Percentiles rank a stretch among this genome's conserved stretches.
Evolutionary conservation across 1,284 basidiomycete genomes (phyloP).

Genomic region (Filobasidium uniguttulatum): DNA sequence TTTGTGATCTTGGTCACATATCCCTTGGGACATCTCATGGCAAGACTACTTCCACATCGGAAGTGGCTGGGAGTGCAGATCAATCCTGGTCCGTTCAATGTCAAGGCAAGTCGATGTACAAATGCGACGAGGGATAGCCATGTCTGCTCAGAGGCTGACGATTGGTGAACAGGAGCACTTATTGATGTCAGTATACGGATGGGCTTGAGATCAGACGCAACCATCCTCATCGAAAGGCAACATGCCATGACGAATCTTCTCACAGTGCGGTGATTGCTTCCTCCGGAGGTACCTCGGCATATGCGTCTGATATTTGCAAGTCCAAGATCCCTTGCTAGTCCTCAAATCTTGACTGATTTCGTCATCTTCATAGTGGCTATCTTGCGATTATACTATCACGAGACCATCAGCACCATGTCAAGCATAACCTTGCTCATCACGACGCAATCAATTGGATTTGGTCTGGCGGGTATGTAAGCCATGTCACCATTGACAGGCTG

Average conservation of each 20-base stretch:
- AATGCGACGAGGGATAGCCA: not conserved
- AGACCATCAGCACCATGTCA: conserved; percentile 29
- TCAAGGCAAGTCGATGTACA: conserved; percentile 28
- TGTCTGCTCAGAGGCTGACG: not conserved
- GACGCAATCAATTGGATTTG: conserved; percentile 45
- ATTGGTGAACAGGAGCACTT: conserved; percentile 17
- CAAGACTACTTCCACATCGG: conserved; percentile 31
- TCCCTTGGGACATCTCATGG: conserved; percentile 37
- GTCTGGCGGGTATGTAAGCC: conserved; percentile 36
- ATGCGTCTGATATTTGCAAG: conserved; percentile 35
- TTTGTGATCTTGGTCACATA: conserved; percentile 43
- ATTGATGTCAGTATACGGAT: conserved; percentile 9
- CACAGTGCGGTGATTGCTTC: conserved; percentile 36
- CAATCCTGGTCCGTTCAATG: conserved; percentile 41
- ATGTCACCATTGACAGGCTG: not conserved
- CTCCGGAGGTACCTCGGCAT: conserved; percentile 37
- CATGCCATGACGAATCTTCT: not conserved
- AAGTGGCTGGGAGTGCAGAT: conserved; percentile 32
- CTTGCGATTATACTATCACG: conserved; percentile 38
- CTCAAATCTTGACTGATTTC: conserved; percentile 2
- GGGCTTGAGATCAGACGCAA: too few relatives aligned
- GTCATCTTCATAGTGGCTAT: conserved; percentile 29
- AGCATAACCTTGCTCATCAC: conserved; percentile 44
- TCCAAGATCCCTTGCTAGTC: too few relatives aligned
- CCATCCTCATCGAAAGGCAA: not conserved